Evolutionary conservation across 2,329 filamentous ascomycete genomes (phyloP).

Genomic region (Cytospora chrysosperma): DNA sequence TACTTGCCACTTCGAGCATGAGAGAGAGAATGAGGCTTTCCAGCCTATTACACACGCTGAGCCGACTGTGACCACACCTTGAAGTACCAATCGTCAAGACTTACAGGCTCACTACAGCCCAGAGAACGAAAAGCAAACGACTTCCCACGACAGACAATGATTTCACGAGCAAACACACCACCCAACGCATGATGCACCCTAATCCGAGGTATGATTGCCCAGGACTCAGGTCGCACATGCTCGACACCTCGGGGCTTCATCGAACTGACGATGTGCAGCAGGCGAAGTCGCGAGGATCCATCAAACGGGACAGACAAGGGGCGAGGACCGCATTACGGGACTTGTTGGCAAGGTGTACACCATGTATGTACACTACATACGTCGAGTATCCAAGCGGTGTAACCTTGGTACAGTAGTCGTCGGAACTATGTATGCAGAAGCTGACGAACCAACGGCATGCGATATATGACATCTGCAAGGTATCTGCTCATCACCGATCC

Average conservation of each 20-base stretch:
- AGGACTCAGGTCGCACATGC: not conserved
- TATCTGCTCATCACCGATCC: slow-evolving; percentile 3
- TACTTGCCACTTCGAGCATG: not conserved
- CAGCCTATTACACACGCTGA: slow-evolving; percentile 8
- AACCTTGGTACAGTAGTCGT: not conserved
- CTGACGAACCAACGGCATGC: slow-evolving; percentile 9
- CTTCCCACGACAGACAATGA: not conserved
- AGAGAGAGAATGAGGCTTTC: slow-evolving; percentile 9
- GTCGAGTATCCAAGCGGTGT: slow-evolving; percentile 6
- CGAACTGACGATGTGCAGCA: not conserved
- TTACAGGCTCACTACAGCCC: not conserved
- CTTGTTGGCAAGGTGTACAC: no score
- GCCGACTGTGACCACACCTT: slow-evolving; percentile 5
- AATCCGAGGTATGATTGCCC: not conserved
- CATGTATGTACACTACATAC: not conserved
- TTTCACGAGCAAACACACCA: not conserved
- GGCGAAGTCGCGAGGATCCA: not conserved
- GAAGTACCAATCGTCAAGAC: no score
- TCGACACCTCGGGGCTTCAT: not conserved
- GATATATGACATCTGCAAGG: slow-evolving; percentile 13
- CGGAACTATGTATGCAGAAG: not conserved
- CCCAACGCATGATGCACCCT: not conserved
- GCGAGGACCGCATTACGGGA: not conserved
- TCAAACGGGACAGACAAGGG: not conserved
- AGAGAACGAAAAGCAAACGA: slow-evolving; percentile 9